A percentile compares a stretch with the other conserved stretches of the same genome.
These are phyloP conservation scores for Pleurotus eryngii DNA, from an alignment of 768 basidiomycete species.

Conservation along the genomic window DNA sequence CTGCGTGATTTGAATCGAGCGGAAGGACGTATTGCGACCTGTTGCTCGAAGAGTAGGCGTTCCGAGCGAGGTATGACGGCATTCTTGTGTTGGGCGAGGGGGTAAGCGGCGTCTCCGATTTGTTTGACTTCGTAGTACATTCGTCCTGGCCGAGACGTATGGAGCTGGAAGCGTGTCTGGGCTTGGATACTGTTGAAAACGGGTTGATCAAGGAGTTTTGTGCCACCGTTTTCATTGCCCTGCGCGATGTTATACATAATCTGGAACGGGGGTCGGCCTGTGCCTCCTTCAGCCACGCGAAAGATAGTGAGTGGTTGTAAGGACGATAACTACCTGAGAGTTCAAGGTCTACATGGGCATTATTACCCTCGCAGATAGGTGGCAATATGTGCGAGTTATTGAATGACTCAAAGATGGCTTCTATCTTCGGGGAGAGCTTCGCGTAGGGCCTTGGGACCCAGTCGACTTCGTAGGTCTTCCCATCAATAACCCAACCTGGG, in stretches of 20 bases:
- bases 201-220: conserved; percentile 69
- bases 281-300: background rate
- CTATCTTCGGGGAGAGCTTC: conserved; percentile 55
- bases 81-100: conserved; percentile 63
- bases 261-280: conserved; percentile 91
- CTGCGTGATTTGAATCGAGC: conserved; percentile 71
- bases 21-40: conserved; percentile 76
- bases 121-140: conserved; percentile 91
- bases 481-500: conserved; percentile 66
- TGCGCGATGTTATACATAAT: conserved; percentile 85
- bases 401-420: conserved; percentile 52
- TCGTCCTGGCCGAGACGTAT: conserved; percentile 71
- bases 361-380: conserved; percentile 79
- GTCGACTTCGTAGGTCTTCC: conserved; percentile 64
- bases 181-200: conserved; percentile 84
- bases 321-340: conserved; percentile 54
- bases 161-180: conserved; percentile 76
- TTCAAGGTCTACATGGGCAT: conserved; percentile 81
- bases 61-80: conserved; percentile 64
- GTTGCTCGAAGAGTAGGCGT: conserved; percentile 79
- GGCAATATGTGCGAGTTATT: conserved; percentile 76
- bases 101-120: conserved; percentile 83
- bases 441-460: conserved; percentile 82
- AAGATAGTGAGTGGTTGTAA: background rate
- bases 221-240: conserved; percentile 64